These are phyloP conservation scores for Vachellia collinsii DNA, from an alignment of 306 rosid species.

Conservation along the genomic window DNA sequence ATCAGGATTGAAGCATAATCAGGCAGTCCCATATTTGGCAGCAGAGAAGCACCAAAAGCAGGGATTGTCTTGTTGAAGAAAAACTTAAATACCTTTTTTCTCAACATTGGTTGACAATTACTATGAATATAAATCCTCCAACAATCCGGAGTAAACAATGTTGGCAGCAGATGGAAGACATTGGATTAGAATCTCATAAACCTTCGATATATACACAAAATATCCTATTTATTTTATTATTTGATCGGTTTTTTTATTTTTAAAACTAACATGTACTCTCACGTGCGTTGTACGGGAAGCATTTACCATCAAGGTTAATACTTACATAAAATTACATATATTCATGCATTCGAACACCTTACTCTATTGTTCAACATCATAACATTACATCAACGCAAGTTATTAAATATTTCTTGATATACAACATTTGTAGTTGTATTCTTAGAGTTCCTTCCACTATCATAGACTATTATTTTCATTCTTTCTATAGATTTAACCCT, in stretches of 20 bases:
- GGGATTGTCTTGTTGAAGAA: background rate
- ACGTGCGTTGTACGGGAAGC: no score
- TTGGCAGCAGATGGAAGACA: constrained; percentile 4
- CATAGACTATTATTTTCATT: no score
- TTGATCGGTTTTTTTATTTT: background rate
- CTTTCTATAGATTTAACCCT: no score
- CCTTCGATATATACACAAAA: background rate
- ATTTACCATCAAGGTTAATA: no score
- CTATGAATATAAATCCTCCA: constrained; percentile 36
- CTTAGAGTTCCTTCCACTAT: no score
- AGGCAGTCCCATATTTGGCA: constrained; percentile 26
- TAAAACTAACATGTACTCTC: background rate
- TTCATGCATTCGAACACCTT: no score
- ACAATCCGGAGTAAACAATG: constrained; percentile 34
- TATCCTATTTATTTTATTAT: background rate
- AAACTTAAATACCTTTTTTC: constrained; percentile 6
- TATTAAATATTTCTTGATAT: no score
- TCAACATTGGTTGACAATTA: constrained; percentile 26
- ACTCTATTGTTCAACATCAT: no score
- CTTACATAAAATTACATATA: no score
- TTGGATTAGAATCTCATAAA: background rate
- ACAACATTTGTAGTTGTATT: no score
- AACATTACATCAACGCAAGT: no score
- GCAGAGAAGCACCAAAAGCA: constrained; percentile 17
- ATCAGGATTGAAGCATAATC: constrained; percentile 26